phyloP scores from a whole-genome alignment of 179 eudicot species.

The Sideroxylon spinosum region DNA sequence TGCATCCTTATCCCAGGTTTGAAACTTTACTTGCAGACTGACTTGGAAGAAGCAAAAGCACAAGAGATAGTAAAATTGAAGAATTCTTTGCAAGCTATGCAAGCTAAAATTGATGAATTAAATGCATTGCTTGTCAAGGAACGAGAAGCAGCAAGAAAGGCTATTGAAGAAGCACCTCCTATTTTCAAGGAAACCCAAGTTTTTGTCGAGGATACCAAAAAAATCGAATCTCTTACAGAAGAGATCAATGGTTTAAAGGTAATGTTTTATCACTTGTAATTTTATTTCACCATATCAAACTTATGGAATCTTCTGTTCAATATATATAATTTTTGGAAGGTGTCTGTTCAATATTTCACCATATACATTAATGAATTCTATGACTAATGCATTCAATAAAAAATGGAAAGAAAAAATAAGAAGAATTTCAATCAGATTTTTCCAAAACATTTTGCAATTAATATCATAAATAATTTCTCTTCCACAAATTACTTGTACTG shows the following conservation, averaged over 20 bases:
- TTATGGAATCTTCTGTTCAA: neutral
- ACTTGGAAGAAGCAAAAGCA: constrained; percentile 81
- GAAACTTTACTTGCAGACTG: constrained; percentile 51
- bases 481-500: neutral
- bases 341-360: neutral
- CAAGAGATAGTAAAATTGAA: constrained; percentile 72
- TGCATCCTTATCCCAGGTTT: constrained; percentile 6
- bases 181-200: constrained; percentile 82
- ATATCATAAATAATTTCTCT: neutral
- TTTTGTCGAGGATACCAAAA: constrained; percentile 77
- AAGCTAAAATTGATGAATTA: constrained; percentile 59
- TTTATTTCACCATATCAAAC: neutral
- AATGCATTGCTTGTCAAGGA: constrained; percentile 68
- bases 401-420: neutral
- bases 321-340: too few relatives aligned
- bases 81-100: constrained; percentile 58
- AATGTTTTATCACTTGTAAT: constrained; percentile 6
- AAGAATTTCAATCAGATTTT: neutral
- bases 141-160: constrained; percentile 71
- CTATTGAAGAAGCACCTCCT: constrained; percentile 88
- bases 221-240: constrained; percentile 53
- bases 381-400: neutral
- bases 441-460: neutral
- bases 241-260: constrained; percentile 74
- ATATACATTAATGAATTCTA: neutral